Conservation (phyloP, 2,329 filamentous ascomycete species). For the Ascochyta lentis region DNA sequence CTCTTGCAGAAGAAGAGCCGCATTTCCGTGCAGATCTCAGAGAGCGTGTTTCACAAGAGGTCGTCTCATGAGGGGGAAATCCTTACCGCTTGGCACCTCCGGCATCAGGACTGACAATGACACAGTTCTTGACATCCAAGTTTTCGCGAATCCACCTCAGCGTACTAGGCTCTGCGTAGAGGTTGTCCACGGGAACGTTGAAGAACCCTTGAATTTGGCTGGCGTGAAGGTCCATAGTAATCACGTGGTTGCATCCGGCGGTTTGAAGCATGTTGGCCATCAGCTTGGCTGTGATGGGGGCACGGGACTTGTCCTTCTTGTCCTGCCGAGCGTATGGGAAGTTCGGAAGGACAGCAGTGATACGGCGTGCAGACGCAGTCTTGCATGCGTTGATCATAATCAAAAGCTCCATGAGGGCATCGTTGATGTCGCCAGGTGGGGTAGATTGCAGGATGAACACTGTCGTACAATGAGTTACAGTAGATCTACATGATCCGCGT, state of each 20-base stretch:
- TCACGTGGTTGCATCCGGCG: constrained; percentile 89
- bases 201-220: constrained; percentile 97
- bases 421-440: constrained; percentile 94
- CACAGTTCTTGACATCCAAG: constrained; percentile 78
- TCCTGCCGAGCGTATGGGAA: constrained; percentile 97
- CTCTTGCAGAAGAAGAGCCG: background rate
- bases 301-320: constrained; percentile 95
- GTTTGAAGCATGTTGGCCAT: constrained; percentile 98
- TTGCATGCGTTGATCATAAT: constrained; percentile 98
- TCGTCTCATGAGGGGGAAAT: background rate
- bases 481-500: constrained; percentile 9
- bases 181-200: constrained; percentile 79
- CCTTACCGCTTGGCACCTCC: constrained; percentile 85
- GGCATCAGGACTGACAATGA: constrained; percentile 94
- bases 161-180: constrained; percentile 93
- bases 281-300: constrained; percentile 94
- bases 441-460: constrained; percentile 98
- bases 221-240: constrained; percentile 95
- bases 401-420: constrained; percentile 95
- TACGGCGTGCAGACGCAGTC: constrained; percentile 82
- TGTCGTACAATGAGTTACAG: constrained; percentile 43
- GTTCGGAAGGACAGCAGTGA: constrained; percentile 94
- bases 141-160: constrained; percentile 92
- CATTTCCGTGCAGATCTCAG: background rate
- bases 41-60: constrained; percentile 1